A percentile compares a stretch with the other conserved stretches of the same genome.
phyloP scores from a whole-genome alignment of 768 basidiomycete species.

The Tricholoma saponaceum region DNA sequence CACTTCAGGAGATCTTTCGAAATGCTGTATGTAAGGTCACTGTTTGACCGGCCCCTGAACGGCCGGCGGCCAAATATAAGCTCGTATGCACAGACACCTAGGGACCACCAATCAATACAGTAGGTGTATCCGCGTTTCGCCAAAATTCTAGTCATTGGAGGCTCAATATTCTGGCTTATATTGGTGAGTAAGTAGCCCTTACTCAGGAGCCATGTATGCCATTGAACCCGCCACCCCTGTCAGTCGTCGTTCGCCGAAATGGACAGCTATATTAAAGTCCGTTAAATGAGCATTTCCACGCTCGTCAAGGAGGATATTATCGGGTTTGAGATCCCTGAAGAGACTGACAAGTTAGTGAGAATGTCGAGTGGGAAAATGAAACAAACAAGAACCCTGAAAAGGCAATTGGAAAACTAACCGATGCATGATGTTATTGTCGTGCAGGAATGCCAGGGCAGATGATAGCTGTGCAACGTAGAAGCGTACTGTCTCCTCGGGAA shows the following conservation, averaged over 20 bases:
- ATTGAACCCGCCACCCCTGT: conserved; percentile 96
- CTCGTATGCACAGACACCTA: conserved; percentile 91
- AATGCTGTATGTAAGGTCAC: conserved; percentile 89
- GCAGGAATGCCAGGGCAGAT: conserved; percentile 84
- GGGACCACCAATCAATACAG: conserved; percentile 96
- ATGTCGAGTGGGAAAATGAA: conserved; percentile 10
- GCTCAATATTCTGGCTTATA: conserved; percentile 4
- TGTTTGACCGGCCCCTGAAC: conserved; percentile 92
- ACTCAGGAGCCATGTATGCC: conserved; percentile 98
- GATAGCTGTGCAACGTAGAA: conserved; percentile 91
- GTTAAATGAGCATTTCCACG: conserved; percentile 94
- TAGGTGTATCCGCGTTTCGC: conserved; percentile 92
- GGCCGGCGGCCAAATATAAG: conserved; percentile 89
- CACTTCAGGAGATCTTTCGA: conserved; percentile 82
- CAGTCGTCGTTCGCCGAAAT: conserved; percentile 83
- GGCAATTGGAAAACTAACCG: conserved; percentile 50
- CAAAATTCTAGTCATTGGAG: conserved; percentile 51
- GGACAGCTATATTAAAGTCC: conserved; percentile 98
- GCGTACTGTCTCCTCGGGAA: conserved; percentile 75
- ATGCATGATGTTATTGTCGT: conserved; percentile 93
- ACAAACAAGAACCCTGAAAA: conserved; percentile 19
- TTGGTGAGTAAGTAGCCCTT: conserved; percentile 14
- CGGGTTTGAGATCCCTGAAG: conserved; percentile 89
- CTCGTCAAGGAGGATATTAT: conserved; percentile 96
- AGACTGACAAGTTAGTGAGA: conserved; percentile 11